These are phyloP conservation scores for Xanthoconium purpureum DNA, from an alignment of 768 basidiomycete species.

Conservation along the genomic window DNA sequence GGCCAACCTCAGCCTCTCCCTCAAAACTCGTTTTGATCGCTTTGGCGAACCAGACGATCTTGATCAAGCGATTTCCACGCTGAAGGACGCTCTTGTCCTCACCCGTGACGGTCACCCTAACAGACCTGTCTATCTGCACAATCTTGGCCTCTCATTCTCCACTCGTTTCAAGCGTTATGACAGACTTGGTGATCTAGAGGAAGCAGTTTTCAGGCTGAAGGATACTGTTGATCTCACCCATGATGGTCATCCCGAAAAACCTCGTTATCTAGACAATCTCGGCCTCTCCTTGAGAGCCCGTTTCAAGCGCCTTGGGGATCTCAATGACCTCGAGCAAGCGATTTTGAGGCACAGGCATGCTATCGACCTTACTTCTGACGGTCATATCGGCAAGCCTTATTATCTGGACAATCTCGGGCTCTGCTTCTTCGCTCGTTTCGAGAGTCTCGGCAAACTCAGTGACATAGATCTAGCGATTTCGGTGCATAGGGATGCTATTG, in stretches of 20 bases:
- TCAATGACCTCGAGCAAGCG: too few species aligned
- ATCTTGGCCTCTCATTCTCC: too few species aligned
- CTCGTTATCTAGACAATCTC: too few species aligned
- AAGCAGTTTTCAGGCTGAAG: neutral
- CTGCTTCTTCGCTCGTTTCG: neutral
- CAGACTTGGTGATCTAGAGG: neutral
- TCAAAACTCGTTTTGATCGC: neutral
- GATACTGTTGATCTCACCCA: too few species aligned
- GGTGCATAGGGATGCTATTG: neutral
- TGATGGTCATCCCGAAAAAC: too few species aligned
- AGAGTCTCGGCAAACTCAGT: neutral
- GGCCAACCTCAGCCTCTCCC: neutral
- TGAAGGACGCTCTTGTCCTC: too few species aligned
- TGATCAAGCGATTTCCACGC: neutral
- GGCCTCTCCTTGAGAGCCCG: neutral
- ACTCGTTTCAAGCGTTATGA: neutral
- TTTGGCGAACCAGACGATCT: neutral
- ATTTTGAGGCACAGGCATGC: too few species aligned
- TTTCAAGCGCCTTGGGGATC: neutral
- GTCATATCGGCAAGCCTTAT: neutral
- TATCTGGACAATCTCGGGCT: neutral
- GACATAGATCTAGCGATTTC: neutral
- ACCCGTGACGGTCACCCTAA: neutral
- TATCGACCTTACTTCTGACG: too few species aligned
- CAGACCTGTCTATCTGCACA: neutral